phyloP scores from a whole-genome alignment of 495 filamentous ascomycete species.

The Cercophora samala region DNA sequence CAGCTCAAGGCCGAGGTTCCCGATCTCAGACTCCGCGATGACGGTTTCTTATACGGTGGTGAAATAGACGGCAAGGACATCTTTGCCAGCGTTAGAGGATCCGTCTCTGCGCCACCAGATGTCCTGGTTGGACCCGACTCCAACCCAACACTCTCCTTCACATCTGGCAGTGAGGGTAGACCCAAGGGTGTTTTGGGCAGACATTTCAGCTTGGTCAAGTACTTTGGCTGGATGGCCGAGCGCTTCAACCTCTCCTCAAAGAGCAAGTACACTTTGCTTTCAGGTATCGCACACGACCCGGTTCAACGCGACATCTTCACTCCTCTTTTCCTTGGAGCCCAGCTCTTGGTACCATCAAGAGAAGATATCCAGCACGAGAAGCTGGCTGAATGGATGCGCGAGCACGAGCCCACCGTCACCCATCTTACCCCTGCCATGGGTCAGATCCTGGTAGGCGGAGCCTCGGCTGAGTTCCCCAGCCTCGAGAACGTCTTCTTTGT shows the following conservation, averaged over 20 bases:
- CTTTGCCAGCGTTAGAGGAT: conserved; percentile 50
- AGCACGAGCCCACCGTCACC: conserved; percentile 74
- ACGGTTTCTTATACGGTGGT: conserved; percentile 73
- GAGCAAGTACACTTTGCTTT: conserved; percentile 81
- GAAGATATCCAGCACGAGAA: conserved; percentile 88
- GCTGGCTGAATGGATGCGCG: conserved; percentile 87
- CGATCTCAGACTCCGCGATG: conserved; percentile 65
- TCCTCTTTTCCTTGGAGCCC: conserved; percentile 81
- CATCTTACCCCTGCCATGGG: conserved; percentile 97
- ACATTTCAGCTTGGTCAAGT: conserved; percentile 83
- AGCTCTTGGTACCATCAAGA: conserved; percentile 73
- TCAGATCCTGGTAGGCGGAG: conserved; percentile 87
- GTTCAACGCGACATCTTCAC: conserved; percentile 94
- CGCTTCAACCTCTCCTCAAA: conserved; percentile 69
- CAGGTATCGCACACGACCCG: conserved; percentile 84
- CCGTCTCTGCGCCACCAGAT: conserved; percentile 58
- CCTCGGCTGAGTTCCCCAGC: conserved; percentile 68
- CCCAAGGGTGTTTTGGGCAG: conserved; percentile 73
- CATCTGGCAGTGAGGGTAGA: conserved; percentile 80
- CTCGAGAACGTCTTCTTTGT: conserved; percentile 89
- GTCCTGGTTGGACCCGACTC: conserved; percentile 89
- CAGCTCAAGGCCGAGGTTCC: conserved; percentile 73
- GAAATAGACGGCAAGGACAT: conserved; percentile 62
- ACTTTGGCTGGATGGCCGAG: conserved; percentile 90
- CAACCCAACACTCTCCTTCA: conserved; percentile 78